Evolutionary conservation across 2,329 filamentous ascomycete species (phyloP), one percentile per base, ranked within the genome.

Genomic region (Didymella lethalis): DNA sequence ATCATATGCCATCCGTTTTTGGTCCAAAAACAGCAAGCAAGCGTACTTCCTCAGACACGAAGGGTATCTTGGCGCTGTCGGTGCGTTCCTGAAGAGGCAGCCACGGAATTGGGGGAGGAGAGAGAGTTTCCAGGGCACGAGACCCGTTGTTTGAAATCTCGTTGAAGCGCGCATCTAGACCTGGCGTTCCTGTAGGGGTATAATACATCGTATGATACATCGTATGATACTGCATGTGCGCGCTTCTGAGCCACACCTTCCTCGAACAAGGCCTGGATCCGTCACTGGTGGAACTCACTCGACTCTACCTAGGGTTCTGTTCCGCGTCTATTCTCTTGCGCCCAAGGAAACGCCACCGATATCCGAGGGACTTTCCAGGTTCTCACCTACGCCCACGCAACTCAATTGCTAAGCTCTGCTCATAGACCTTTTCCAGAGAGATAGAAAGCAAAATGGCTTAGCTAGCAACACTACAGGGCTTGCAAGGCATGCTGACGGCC

Each of bases 41-140:
- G 95, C 95, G 0, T 98, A 97, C 76, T 99, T 99, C 77, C 77
- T 99, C 59, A 85, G 95, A 6, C 95, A 99, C 71, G 95, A 99
- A 78, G 95, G 95, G 26, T 99, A 98, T 75, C 85, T 99, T 0
- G 95, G 95, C 10, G 87, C 93, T 20, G 95, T 98, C 0, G 95
- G 95, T 1, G 95, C 95, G 0, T 99, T 99, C 75, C 81, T 99
- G 59, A 96, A 94, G 80, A 83, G 93, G 45, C 92, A 97, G 78
- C 94, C 94, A 0, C 85, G 85, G 62, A 96, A 97, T 70, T 98
- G 94, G 94, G 93, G 93, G 0, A 85, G 94, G 40, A 85, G 93
- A 59, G 90, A 88, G 54, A 96, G 91, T 72, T 82, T 93, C 36
- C 90, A 93, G 50, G 68, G 59, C 14, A 46, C 51, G 36, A 63